These are phyloP conservation scores for Stenocarpella maydis DNA, from an alignment of 2,329 filamentous ascomycete species.

Conservation along the genomic window DNA sequence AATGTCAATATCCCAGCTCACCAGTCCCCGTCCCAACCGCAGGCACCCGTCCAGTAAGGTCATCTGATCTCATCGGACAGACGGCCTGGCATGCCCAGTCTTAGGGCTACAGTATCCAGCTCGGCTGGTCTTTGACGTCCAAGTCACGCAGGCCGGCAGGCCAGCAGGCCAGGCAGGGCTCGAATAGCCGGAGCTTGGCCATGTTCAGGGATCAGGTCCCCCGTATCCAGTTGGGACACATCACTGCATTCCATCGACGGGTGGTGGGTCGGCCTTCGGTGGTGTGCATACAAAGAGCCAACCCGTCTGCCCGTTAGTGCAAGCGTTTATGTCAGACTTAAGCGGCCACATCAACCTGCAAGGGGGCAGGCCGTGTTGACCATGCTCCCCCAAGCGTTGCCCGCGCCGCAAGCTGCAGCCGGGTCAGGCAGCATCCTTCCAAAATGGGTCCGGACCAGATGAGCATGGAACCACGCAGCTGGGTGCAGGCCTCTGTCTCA, in stretches of 20 bases:
- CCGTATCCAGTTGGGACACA: neutral
- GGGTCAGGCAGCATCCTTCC: conserved; percentile 5
- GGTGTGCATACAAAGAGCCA: neutral
- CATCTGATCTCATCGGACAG: conserved; percentile 16
- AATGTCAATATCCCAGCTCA: neutral
- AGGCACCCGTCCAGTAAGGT: neutral
- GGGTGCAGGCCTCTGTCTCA: neutral
- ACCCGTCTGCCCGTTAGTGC: neutral
- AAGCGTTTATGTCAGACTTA: neutral
- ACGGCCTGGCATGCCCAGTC: conserved; percentile 1
- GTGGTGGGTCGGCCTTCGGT: conserved; percentile 3
- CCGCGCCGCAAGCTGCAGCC: conserved; percentile 21
- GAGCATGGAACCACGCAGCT: neutral
- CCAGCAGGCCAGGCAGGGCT: too few species aligned
- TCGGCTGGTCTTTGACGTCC: neutral
- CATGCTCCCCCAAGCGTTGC: conserved; percentile 11
- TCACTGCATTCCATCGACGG: neutral
- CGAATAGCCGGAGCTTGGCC: neutral
- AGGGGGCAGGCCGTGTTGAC: neutral
- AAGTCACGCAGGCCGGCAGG: neutral
- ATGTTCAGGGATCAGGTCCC: conserved; percentile 1
- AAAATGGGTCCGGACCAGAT: conserved; percentile 6
- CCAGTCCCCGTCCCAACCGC: neutral
- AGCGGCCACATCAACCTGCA: conserved; percentile 7
- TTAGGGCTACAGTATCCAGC: neutral